Evolutionary conservation across 352 stramenopile genomes (phyloP), one percentile per base, ranked within the genome.

Genomic region (Phytopythium montanum): DNA sequence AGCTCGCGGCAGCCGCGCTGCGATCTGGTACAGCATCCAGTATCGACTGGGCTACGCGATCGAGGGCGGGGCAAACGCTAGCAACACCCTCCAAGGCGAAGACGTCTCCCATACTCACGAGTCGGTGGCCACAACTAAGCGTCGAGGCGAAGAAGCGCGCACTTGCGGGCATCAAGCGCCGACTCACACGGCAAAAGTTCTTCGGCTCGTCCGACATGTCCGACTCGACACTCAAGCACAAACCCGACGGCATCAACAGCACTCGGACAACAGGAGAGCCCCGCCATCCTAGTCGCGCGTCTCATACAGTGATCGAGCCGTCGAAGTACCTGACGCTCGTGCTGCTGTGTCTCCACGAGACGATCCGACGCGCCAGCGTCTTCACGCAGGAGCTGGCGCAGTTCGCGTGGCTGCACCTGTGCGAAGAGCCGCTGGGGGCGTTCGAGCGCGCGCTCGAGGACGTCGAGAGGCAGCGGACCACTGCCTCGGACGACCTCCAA

Each of bases 271-370:
- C 34, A 23, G 21, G 12, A 31, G 18, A 46, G 7, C 51, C 26
- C 16, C 9, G 9, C 16, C 42, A 12, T 10, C 26, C 18, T 25
- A 21, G 8, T 21, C 42, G 42, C 3, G 42, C 29, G 13, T 21
- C 34, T 18, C 33, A 33, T 5, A 38, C 57, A 42, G 60, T 51
- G n/a, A 60, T 66, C 56, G 39, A 59, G 29, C 48, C 60, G 42
- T 56, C 66, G 14, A 55, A 23, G 19, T 64, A 68, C 28, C 71
- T 82, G 14, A 70, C 73, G 10, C 53, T 82, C 6, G 34, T 78
- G 2, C 10, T 65, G 9, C 54, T 83, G 29, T 80, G 70, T 53
- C 51, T 80, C 0, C 71, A 83, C 49, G 73, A 83, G 34, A 66
- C 69, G 0, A 66, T 69, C 26, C 65, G 70, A 0, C 55, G 60